These are phyloP conservation scores for Coelastrella sp. DNA, from an alignment of 139 green algal genomes.

Conservation along the genomic window DNA sequence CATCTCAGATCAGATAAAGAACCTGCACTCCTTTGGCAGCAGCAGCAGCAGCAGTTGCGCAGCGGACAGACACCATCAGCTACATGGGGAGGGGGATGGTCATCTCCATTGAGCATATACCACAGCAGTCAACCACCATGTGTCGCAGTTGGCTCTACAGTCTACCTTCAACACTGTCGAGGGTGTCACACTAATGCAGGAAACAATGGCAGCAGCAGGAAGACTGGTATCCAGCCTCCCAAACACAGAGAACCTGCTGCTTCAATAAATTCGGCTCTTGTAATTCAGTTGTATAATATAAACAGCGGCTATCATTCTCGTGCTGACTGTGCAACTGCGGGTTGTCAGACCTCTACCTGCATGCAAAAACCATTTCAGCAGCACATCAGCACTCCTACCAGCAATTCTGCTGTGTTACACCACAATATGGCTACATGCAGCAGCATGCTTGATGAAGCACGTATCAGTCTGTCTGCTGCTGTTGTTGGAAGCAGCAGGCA, in stretches of 20 bases:
- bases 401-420: no score
- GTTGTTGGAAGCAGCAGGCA: not conserved
- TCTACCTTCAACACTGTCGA: no score
- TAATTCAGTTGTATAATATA: no score
- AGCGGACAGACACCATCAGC: not conserved
- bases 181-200: not conserved
- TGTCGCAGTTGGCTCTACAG: not conserved
- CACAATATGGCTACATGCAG: not conserved
- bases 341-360: no score
- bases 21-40: not conserved
- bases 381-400: no score
- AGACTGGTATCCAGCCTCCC: not conserved
- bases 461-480: no score
- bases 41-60: not conserved
- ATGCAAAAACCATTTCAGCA: no score
- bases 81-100: not conserved
- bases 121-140: not conserved
- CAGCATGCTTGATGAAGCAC: not conserved
- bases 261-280: no score
- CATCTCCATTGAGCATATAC: not conserved
- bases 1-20: no score
- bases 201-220: not conserved
- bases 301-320: no score
- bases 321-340: no score
- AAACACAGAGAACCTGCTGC: no score